Evolutionary conservation across 371 early-diverging fungal species (phyloP), one percentile per base, ranked within the genome.

Genomic region (Mortierella sp.): DNA sequence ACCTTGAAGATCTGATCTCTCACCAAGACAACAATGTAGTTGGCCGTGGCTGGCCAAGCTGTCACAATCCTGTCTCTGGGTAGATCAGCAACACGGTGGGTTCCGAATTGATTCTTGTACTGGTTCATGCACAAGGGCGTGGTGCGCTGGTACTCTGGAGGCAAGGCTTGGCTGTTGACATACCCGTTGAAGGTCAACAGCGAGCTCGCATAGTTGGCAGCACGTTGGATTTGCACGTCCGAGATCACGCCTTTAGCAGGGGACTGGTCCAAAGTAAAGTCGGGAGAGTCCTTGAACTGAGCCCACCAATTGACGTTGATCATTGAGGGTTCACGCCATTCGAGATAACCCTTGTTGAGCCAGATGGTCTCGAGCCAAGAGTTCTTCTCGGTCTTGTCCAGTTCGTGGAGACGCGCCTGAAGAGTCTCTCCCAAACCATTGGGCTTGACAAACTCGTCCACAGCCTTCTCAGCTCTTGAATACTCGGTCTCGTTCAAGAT

Each of bases 251-350:
- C 93, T 2, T 68, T 64, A 10, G 76, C 69, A 2, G 81, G 74
- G 16, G 81, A 78, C 5, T 70, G 60, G 12, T 82, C 66, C 0
- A 81, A 67, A 8, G 87, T 77, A 31, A 85, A 87, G 1, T 60
- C 58, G 5, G 87, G 87, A 50, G 85, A 86, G 70, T 92, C 91
- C 31, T 80, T 82, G 71, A 90, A 87, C 69, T 86, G 83, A 37
- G 83, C 88, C 89, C 85, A 95, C 96, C 95, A 96, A 70, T 95
- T 96, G 55, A 93, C 91, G 66, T 95, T 93, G 80, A 95, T 87
- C 65, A 94, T 79, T 7, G 90, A 85, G 3, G 94, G 89, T 10
- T 89, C 92, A 27, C 96, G 85, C 85, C 92, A 96, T 48, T 91
- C 89, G n/a, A 94, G 87, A 72, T 98, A 98, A 16, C 92, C 98